These are phyloP conservation scores for Lodderomyces metapsilosis DNA, from an alignment of 1,139 yeast species.

Conservation along the genomic window DNA sequence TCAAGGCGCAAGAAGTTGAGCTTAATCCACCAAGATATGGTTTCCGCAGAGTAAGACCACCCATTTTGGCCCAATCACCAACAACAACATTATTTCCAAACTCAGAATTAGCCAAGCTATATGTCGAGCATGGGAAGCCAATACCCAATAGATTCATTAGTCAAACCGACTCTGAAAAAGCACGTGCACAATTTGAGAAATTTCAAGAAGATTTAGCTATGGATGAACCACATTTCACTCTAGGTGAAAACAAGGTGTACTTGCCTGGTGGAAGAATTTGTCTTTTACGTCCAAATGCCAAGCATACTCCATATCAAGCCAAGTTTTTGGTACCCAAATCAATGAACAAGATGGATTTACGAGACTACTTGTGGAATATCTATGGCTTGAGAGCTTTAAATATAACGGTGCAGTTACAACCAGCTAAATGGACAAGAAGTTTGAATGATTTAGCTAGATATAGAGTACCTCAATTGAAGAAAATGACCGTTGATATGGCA, in stretches of 20 bases:
- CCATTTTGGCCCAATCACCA: constrained; percentile 41
- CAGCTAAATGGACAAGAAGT: constrained; percentile 65
- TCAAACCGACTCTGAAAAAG: constrained; percentile 26
- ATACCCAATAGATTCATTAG: constrained; percentile 39
- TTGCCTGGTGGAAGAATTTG: constrained; percentile 84
- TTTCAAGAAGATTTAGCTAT: constrained; percentile 57
- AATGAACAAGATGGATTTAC: constrained; percentile 84
- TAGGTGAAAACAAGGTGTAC: constrained; percentile 70
- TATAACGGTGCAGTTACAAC: constrained; percentile 80
- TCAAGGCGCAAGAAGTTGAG: constrained; percentile 38
- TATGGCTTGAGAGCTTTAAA: constrained; percentile 87
- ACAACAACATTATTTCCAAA: constrained; percentile 43
- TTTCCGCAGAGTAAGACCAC: constrained; percentile 38
- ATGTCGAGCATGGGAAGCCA: constrained; percentile 40
- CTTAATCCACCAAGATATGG: constrained; percentile 41
- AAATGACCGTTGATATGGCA: constrained; percentile 92
- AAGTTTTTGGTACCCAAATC: constrained; percentile 89
- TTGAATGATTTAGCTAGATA: constrained; percentile 66
- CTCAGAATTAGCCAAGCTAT: constrained; percentile 34
- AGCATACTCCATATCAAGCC: constrained; percentile 94
- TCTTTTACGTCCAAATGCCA: constrained; percentile 83
- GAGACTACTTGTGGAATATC: constrained; percentile 86
- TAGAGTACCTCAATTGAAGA: constrained; percentile 79
- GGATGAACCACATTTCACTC: constrained; percentile 75
- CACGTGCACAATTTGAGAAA: constrained; percentile 39